Conservation (phyloP, 805 yeast species). For the Candida cerambycidarum region DNA sequence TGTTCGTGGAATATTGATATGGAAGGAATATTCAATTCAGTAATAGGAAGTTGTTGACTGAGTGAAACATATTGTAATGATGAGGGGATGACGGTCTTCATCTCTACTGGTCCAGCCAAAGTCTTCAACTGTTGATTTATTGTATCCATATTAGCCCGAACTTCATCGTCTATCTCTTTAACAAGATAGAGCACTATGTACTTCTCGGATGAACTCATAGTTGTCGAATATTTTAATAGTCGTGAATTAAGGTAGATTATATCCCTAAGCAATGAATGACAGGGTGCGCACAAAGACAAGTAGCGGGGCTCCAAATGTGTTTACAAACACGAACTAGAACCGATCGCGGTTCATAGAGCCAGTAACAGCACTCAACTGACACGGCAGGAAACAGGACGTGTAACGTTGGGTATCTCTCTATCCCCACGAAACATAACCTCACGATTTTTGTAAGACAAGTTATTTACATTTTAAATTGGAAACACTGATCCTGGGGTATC, state of each 20-base stretch:
- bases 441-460: too few relatives aligned
- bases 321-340: not conserved
- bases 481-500: too few relatives aligned
- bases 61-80: not conserved
- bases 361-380: too few relatives aligned
- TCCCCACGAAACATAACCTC: too few relatives aligned
- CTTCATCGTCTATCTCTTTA: not conserved
- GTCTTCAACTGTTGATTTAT: not conserved
- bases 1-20: not conserved
- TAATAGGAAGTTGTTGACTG: not conserved
- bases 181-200: not conserved
- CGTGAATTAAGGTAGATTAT: not conserved
- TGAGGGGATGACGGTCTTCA: not conserved
- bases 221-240: too few relatives aligned
- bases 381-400: too few relatives aligned
- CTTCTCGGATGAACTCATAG: not conserved
- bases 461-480: too few relatives aligned
- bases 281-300: not conserved
- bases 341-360: not conserved
- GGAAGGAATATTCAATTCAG: not conserved
- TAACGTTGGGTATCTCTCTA: too few relatives aligned
- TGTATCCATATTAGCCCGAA: not conserved
- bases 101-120: not conserved
- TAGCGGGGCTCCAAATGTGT: not conserved
- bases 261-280: constrained; percentile 5